Base-by-base conservation (phyloP, 441 rosid species). In the Aleurites moluccanus region DNA sequence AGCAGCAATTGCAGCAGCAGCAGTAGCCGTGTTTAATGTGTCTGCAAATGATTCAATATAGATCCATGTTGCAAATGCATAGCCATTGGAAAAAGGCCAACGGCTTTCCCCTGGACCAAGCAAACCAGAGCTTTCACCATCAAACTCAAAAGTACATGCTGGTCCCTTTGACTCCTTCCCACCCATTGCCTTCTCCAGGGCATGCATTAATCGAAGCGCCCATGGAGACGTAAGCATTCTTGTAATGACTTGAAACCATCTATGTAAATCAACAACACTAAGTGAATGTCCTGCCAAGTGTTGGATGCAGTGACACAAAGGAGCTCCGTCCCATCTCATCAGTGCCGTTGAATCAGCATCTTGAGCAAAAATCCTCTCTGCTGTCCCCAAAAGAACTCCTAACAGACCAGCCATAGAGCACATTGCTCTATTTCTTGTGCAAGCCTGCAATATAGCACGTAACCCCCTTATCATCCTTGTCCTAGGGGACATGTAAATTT, bases 51-150 rank as follows among this genome's bases (percentile, higher is more conserved):
- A 96, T 88, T 96, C 99, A 75, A 96, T 90, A 76, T 92, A 96
- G 75, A 96, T 94, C 99, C 99, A 96, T 13, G 99, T 92, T 40
- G 95, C 96, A 85, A 96, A 94, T 30, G 95, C 97, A 73, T 91
- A 96, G 40, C 99, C 99, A 85, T 86, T 96, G 70, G 85, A 79
- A 86, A 96, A 96, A 38, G 99, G 99, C 99, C 99, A 96, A 64
- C 98, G 97, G 75, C 98, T 92, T 83, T 96, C 99, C 72, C 98
- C 99, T 25, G 99, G 97, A 80, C 98, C 98, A 87, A 96, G 98
- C 88, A 96, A 88, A 81, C 99, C 99, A 78, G 99, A 96, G 83
- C 92, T 94, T 86, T 96, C 99, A 63, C 99, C 99, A 86, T 96
- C 98, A 88, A 96, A 96, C 83, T 96, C 99, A 64, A 96, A 96